Percentiles rank a stretch among this genome's conserved stretches.
Conservation (phyloP, 768 basidiomycete species). For the Phlebiopsis flavidoalba region DNA sequence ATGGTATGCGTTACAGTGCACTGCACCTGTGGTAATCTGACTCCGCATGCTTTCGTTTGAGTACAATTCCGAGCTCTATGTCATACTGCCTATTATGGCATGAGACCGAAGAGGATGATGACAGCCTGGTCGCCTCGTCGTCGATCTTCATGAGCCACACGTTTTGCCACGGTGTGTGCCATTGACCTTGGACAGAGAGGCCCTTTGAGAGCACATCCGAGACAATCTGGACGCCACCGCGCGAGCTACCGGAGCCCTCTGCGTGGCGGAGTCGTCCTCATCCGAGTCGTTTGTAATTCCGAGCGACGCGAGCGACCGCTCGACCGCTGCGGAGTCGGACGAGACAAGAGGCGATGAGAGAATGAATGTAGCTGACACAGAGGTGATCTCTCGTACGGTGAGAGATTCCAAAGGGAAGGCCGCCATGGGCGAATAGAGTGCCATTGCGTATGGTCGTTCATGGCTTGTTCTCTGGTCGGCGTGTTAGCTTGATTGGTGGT, state of each 20-base stretch:
- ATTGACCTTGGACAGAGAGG: slow-evolving; percentile 76
- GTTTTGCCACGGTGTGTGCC: slow-evolving; percentile 65
- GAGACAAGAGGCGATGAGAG: slow-evolving; percentile 46
- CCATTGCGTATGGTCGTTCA: slow-evolving; percentile 40
- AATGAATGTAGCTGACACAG: slow-evolving; percentile 79
- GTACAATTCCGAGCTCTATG: slow-evolving; percentile 74
- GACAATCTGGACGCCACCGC: slow-evolving; percentile 35
- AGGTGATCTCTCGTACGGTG: slow-evolving; percentile 74
- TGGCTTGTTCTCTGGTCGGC: background rate
- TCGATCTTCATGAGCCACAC: slow-evolving; percentile 78
- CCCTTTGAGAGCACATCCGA: slow-evolving; percentile 68
- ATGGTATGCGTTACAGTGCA: background rate
- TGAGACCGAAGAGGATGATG: slow-evolving; percentile 85
- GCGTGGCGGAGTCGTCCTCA: slow-evolving; percentile 28
- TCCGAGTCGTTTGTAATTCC: slow-evolving; percentile 23
- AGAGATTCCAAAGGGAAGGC: slow-evolving; percentile 67
- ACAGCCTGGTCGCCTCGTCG: slow-evolving; percentile 82
- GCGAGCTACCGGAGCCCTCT: slow-evolving; percentile 6
- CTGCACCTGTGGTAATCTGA: slow-evolving; percentile 59
- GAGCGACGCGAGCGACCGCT: slow-evolving; percentile 38
- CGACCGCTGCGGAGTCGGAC: slow-evolving; percentile 18
- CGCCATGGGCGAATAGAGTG: slow-evolving; percentile 74
- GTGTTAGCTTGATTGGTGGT: background rate
- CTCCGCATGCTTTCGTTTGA: slow-evolving; percentile 52
- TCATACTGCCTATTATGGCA: slow-evolving; percentile 90